Base-by-base conservation (phyloP, 192 early-diverging fungal species). In the Linnemannia exigua region DNA sequence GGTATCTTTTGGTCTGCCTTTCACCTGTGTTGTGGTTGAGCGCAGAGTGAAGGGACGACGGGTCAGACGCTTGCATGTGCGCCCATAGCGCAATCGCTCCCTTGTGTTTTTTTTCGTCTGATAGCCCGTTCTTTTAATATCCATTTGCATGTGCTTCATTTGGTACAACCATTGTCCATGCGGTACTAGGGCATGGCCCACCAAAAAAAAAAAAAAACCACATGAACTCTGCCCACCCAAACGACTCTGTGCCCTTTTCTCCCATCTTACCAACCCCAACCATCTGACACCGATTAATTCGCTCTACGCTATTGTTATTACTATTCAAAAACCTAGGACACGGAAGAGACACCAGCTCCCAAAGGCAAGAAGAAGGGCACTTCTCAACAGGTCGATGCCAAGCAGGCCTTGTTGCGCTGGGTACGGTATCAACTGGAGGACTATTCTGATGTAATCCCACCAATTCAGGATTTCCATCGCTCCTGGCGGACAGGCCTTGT, bases 401-500 rank as follows among this genome's bases (percentile, higher is more conserved):
- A 90, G 51, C 81, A 88, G 33, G 90, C 90, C 11, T 70, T 91
- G 5, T 75, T 91, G 31, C 88, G 86, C 58, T 91, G 90, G 90
- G 90, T 91, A 3, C 87, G 89, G 16, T 88, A 87, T 44, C 90
- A 91, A 48, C 71, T 91, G 8, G 89, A 90, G 46, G 90, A 90
- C 46, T 91, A 90, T 51, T 85, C 89, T 14, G 82, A 86, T 58
- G 80, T 91, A 33, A 91, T 91, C 37, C 90, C 89, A 16, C 76
- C 87, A 33, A 88, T 91, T 48, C 89, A 90, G 68, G 90, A 91
- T 72, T 91, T 91, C 76, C 87, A 87, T 72, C 73, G 88, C 47
- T 90, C 90, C 6, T 91, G 90, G 90, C 48, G 90, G 73, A 90
- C 80, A n/a, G 90, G 90, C 8, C 86, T 91, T 25, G 89, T 88